Conservation (phyloP, 805 yeast genomes). For the Metschnikowia koreensis region DNA sequence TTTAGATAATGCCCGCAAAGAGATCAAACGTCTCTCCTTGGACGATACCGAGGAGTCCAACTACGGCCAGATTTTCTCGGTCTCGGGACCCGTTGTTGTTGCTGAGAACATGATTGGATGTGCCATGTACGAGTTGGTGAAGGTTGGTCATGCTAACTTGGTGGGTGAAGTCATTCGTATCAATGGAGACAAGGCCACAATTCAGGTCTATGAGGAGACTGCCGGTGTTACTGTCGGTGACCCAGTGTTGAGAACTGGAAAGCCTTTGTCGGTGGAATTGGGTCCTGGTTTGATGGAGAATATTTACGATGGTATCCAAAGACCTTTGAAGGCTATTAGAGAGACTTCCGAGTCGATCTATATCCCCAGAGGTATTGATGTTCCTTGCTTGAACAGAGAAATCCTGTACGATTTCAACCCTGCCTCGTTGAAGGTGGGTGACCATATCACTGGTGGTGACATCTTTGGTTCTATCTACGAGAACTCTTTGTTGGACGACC, state of each 20-base stretch:
- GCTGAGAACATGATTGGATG: slow-evolving; percentile 99
- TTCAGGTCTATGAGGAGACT: slow-evolving; percentile 98
- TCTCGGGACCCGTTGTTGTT: slow-evolving; percentile 96
- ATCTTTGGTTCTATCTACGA: slow-evolving; percentile 92
- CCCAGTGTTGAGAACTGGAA: slow-evolving; percentile 97
- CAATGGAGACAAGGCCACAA: slow-evolving; percentile 93
- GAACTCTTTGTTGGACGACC: slow-evolving; percentile 88
- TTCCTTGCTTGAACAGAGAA: slow-evolving; percentile 88
- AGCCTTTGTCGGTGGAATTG: slow-evolving; percentile 97
- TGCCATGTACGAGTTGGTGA: slow-evolving; percentile 99
- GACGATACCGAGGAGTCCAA: slow-evolving; percentile 70
- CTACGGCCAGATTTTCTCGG: slow-evolving; percentile 88
- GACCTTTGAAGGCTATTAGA: slow-evolving; percentile 93
- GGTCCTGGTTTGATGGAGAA: slow-evolving; percentile 99
- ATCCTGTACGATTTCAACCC: slow-evolving; percentile 86
- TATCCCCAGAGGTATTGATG: slow-evolving; percentile 98
- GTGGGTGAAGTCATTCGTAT: slow-evolving; percentile 99
- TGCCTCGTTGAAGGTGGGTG: slow-evolving; percentile 78
- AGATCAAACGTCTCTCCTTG: slow-evolving; percentile 78
- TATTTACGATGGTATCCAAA: slow-evolving; percentile 98
- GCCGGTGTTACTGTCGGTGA: slow-evolving; percentile 99
- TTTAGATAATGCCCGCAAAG: slow-evolving; percentile 93
- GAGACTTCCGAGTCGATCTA: slow-evolving; percentile 87
- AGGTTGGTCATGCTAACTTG: slow-evolving; percentile 93
- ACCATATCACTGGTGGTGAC: slow-evolving; percentile 98